Evolutionary conservation across 2,329 filamentous ascomycete species (phyloP).

Genomic region (Hypoxylon sp.): DNA sequence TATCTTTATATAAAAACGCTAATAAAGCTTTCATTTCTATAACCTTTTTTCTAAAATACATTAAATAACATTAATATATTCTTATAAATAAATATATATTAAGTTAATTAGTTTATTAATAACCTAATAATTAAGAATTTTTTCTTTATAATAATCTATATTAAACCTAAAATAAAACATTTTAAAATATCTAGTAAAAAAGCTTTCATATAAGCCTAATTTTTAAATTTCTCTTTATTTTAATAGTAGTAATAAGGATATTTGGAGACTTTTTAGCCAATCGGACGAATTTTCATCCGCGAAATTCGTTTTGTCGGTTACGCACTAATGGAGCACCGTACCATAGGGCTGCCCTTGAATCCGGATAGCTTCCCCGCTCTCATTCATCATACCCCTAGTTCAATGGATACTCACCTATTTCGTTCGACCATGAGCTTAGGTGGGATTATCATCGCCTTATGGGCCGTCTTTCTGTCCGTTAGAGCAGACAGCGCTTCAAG

Average conservation of each 20-base stretch:
- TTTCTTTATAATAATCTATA: neutral
- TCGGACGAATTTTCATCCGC: no score
- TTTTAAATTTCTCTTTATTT: no score
- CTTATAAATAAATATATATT: neutral
- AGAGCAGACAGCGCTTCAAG: neutral
- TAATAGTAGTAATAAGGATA: neutral
- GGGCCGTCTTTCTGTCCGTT: neutral
- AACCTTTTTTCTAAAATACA: neutral
- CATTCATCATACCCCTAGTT: neutral
- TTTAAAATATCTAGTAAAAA: neutral
- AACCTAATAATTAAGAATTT: neutral
- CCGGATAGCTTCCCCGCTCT: slow-evolving; percentile 1
- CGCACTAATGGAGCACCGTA: no score
- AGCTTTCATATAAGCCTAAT: neutral
- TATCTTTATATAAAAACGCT: neutral
- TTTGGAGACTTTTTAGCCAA: neutral
- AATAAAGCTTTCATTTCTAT: neutral
- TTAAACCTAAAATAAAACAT: neutral
- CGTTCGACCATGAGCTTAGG: slow-evolving; percentile 13
- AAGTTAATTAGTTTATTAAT: neutral
- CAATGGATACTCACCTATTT: neutral
- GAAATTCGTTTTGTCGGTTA: no score
- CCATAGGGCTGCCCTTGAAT: no score
- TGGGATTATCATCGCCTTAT: neutral
- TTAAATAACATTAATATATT: neutral